Base-by-base conservation (phyloP, 805 yeast genomes). In the Sugiyamaella smithiae region DNA sequence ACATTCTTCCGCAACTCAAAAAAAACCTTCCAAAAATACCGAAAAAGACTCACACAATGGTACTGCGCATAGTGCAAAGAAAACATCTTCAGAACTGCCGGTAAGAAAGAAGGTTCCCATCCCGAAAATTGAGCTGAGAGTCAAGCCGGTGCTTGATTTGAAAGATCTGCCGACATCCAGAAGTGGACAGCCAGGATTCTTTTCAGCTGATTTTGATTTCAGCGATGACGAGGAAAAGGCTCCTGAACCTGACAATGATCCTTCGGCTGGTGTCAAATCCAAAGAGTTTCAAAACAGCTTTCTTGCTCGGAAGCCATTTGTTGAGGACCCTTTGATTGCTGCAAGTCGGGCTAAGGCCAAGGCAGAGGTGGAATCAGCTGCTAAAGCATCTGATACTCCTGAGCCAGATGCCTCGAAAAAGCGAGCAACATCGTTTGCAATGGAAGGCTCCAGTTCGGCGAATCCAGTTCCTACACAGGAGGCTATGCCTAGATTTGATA, bases 131-230 rank as follows among this genome's bases (percentile, higher is more conserved):
- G 49, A 54, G 26, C 28, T 45, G 20, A 26, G 28, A 9, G 40
- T 40, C 2, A 52, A 52, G 45, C 57, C 56, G 9, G 37, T 54
- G 12, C 28, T 63, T 7, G 58, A 60, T 22, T 26, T 62, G 5
- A 32, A 54, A 12, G 62, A 60, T 22, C 44, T 63, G 14, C 53
- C 65, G 2, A 40, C 45, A 16, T 61, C 59, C 2, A 53, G 69
- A 16, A 50, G 50, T 19, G 48, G 53, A n/a, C 53, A 59, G 5
- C 69, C 67, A 0, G 71, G 71, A 1, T 64, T 54, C 42, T 61
- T 63, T 32, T 54, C 66, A 2, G 71, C 67, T 1, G 60, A 60
- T 23, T 63, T 67, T 37, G 67, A 63, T n/a, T 57, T 61, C 44
- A 50, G 59, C 31, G 61, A 58, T 16, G 57, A 55, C n/a, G 65